A percentile compares a stretch with the other conserved stretches of the same genome.
phyloP scores from a whole-genome alignment of 2,329 filamentous ascomycete genomes.

The Aspergillus sp. region DNA sequence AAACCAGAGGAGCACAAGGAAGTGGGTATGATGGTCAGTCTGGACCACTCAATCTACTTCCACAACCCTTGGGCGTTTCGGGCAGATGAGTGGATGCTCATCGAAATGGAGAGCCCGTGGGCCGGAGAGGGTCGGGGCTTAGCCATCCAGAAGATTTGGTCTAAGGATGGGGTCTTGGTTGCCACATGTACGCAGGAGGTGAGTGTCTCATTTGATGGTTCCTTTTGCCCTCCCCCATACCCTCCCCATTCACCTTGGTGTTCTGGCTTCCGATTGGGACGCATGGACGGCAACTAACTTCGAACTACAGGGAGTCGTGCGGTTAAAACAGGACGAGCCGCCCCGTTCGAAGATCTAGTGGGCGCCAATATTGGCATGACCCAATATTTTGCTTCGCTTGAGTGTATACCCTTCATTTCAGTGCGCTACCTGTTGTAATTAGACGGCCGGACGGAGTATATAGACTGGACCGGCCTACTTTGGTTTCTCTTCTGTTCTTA shows the following conservation, averaged over 20 bases:
- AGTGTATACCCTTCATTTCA: neutral
- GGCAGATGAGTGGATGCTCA: constrained; percentile 47
- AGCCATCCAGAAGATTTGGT: constrained; percentile 45
- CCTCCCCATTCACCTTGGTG: no score
- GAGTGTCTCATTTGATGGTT: constrained; percentile 13
- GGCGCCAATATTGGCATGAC: neutral
- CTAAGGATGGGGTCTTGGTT: constrained; percentile 41
- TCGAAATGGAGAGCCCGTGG: constrained; percentile 46
- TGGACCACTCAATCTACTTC: constrained; percentile 48
- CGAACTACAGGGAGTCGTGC: constrained; percentile 36
- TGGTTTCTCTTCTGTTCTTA: neutral
- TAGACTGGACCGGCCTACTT: neutral
- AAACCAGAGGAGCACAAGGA: constrained; percentile 25
- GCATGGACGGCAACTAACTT: constrained; percentile 9
- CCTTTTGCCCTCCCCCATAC: neutral
- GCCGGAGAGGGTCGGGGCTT: constrained; percentile 45
- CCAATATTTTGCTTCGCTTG: neutral
- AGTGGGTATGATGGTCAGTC: constrained; percentile 46
- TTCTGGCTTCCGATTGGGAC: neutral
- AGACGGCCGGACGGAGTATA: neutral
- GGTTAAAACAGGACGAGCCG: constrained; percentile 38
- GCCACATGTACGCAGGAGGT: constrained; percentile 48
- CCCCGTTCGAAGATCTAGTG: constrained; percentile 26
- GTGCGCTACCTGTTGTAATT: neutral
- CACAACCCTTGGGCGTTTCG: constrained; percentile 43